These are phyloP conservation scores for Hymenoscyphus linearis DNA, from an alignment of 2,329 filamentous ascomycete genomes.

Conservation along the genomic window DNA sequence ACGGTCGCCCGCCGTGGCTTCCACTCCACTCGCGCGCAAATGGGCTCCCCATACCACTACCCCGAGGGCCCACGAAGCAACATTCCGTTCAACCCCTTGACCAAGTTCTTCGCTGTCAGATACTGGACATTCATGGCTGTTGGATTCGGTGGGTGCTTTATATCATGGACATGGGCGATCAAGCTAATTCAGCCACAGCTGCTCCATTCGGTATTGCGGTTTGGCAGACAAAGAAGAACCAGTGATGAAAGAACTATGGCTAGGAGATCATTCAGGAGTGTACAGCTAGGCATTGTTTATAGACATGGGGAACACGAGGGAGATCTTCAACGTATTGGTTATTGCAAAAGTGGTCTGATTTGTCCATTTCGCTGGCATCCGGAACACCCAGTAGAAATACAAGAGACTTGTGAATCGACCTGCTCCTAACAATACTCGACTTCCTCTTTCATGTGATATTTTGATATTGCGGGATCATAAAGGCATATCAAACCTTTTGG, in stretches of 20 bases:
- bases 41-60: conserved; percentile 95
- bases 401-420: not conserved
- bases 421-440: not conserved
- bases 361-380: not conserved
- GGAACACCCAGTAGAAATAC: not conserved
- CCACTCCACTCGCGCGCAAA: conserved; percentile 79
- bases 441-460: not conserved
- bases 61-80: conserved; percentile 92
- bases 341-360: not conserved
- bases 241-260: conserved; percentile 17
- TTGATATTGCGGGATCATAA: not conserved
- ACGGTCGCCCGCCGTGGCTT: conserved; percentile 86
- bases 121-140: conserved; percentile 72
- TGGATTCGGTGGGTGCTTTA: conserved; percentile 42
- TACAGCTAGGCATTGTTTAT: conserved; percentile 14
- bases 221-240: conserved; percentile 38
- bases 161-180: not conserved
- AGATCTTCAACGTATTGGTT: not conserved
- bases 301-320: conserved; percentile 10
- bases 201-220: conserved; percentile 57
- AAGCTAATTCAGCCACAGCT: conserved; percentile 30
- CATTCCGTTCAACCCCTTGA: conserved; percentile 94
- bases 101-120: conserved; percentile 73
- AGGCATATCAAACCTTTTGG: not conserved
- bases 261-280: conserved; percentile 10